A percentile compares a stretch with the other conserved stretches of the same genome.
Evolutionary conservation across 306 rosid species (phyloP).

Genomic region (Quercus gilva): DNA sequence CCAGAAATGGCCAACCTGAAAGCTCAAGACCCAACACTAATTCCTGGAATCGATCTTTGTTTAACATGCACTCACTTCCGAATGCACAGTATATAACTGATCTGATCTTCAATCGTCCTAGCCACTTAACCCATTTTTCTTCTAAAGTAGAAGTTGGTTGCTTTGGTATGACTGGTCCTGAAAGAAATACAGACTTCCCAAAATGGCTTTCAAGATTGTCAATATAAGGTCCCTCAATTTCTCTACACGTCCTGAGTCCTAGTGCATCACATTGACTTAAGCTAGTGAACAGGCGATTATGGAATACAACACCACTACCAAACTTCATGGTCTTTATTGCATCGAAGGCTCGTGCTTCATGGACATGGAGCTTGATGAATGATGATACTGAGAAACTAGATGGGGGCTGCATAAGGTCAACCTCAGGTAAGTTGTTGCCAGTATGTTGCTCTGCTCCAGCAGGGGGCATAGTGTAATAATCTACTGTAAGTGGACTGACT

Average conservation of each 20-base stretch:
- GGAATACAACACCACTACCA: constrained; percentile 23
- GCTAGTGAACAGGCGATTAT: constrained; percentile 18
- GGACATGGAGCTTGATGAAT: constrained; percentile 19
- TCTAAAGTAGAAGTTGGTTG: constrained; percentile 24
- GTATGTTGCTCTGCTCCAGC: too few relatives aligned
- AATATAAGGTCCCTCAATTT: constrained; percentile 31
- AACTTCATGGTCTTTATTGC: background rate
- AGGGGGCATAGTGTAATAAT: background rate
- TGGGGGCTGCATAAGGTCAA: constrained; percentile 29
- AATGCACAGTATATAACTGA: constrained; percentile 16
- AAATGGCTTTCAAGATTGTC: too few relatives aligned
- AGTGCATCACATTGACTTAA: constrained; percentile 19
- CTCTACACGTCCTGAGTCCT: constrained; percentile 24
- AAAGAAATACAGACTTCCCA: too few relatives aligned
- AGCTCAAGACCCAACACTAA: too few relatives aligned
- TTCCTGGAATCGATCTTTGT: background rate
- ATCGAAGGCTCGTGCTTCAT: constrained; percentile 20
- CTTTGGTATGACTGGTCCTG: constrained; percentile 25
- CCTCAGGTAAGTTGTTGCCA: background rate
- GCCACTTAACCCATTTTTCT: constrained; percentile 22
- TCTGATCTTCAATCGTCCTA: constrained; percentile 8
- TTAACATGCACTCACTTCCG: constrained; percentile 36
- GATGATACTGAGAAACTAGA: constrained; percentile 23
- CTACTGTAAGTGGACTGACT: constrained; percentile 13
- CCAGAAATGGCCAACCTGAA: too few relatives aligned